phyloP scores from a whole-genome alignment of 2,329 filamentous ascomycete species.

The Xylaria sp. region DNA sequence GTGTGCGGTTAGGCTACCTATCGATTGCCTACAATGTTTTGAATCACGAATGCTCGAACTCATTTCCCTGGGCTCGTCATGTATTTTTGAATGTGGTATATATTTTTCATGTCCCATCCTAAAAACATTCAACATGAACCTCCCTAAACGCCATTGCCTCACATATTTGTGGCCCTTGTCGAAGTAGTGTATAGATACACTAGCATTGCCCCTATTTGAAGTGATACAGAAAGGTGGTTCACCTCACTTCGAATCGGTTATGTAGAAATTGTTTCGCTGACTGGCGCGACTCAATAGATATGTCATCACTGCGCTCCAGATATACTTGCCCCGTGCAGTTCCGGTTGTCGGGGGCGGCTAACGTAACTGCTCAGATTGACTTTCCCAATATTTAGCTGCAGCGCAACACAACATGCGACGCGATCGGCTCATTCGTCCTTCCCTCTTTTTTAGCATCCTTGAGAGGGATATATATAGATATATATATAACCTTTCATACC shows the following conservation, averaged over 20 bases:
- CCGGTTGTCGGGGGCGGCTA: background rate
- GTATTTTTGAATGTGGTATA: conserved; percentile 29
- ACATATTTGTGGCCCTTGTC: conserved; percentile 39
- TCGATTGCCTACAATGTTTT: conserved; percentile 29
- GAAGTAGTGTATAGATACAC: conserved; percentile 40
- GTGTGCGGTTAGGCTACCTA: conserved; percentile 21
- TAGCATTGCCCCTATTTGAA: conserved; percentile 14
- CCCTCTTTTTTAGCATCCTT: background rate
- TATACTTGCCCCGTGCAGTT: background rate
- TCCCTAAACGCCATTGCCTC: conserved; percentile 43
- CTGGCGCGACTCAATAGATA: conserved; percentile 6
- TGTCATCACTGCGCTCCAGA: background rate
- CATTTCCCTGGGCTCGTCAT: background rate
- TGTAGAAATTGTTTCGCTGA: conserved; percentile 5
- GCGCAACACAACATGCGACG: conserved; percentile 1
- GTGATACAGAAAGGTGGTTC: background rate
- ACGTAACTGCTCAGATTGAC: background rate
- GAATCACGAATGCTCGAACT: conserved; percentile 8
- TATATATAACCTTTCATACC: conserved; percentile 51
- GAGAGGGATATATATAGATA: too few species aligned
- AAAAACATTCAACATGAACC: conserved; percentile 30
- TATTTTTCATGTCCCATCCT: conserved; percentile 34
- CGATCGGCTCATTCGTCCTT: background rate
- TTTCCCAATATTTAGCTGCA: background rate
- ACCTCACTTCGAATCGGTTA: background rate